Percentiles rank a stretch among this genome's conserved stretches.
phyloP scores from a whole-genome alignment of 1,139 yeast genomes.

The Kodamaea ohmeri region DNA sequence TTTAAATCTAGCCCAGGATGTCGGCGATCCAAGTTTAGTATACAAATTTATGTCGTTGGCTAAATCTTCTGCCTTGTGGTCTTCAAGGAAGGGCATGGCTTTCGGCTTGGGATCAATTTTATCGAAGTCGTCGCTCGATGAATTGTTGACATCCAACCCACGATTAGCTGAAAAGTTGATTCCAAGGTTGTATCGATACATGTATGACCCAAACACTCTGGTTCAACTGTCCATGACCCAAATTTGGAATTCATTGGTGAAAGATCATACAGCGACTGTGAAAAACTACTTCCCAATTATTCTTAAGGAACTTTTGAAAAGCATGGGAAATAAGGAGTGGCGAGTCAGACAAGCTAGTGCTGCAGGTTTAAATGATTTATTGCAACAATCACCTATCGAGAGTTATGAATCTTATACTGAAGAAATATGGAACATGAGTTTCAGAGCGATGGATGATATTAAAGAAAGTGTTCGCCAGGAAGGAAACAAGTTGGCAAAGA shows the following conservation, averaged over 20 bases:
- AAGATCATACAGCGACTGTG: constrained; percentile 57
- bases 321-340: constrained; percentile 89
- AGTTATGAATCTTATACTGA: constrained; percentile 55
- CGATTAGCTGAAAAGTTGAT: constrained; percentile 59
- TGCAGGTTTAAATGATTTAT: constrained; percentile 65
- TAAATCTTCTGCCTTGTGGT: constrained; percentile 84
- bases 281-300: constrained; percentile 55
- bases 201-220: constrained; percentile 75
- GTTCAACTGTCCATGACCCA: constrained; percentile 84
- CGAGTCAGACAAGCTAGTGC: constrained; percentile 89
- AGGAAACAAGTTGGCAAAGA: constrained; percentile 66
- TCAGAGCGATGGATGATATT: constrained; percentile 89
- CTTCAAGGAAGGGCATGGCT: constrained; percentile 90
- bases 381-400: constrained; percentile 58
- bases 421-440: constrained; percentile 83
- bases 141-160: constrained; percentile 54
- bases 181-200: constrained; percentile 80
- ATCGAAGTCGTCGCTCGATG: constrained; percentile 72
- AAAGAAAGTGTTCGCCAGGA: constrained; percentile 90
- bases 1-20: constrained; percentile 82
- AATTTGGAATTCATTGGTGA: constrained; percentile 77
- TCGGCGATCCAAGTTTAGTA: constrained; percentile 92
- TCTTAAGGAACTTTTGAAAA: constrained; percentile 58
- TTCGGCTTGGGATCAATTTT: constrained; percentile 86
- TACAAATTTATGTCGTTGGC: constrained; percentile 94